Base-by-base conservation (phyloP, 495 filamentous ascomycete species). In the Penicillium bovifimosum region DNA sequence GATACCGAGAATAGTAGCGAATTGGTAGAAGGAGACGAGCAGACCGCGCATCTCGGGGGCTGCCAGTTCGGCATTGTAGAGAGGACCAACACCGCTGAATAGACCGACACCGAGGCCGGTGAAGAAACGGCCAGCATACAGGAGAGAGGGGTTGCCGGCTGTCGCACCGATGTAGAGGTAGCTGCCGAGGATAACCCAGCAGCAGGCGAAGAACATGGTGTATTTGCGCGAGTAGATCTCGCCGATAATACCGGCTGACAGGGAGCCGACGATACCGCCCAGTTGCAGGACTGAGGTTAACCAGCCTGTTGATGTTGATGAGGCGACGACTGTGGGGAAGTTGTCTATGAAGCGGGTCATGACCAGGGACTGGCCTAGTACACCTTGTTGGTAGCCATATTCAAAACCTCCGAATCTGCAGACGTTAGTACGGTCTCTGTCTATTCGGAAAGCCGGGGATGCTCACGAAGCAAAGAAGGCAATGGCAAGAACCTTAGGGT, bases 1-100 rank as follows among this genome's bases (percentile, higher is more conserved):
- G 41, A 81, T 84, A 27, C 78, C 85, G 82, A 88, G 88, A 31
- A 86, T 90, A 38, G 90, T 90, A 9, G 87, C 86, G 82, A 87
- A 90, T 65, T 91, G 87, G 64, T 90, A 87, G 24, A 86, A 74
- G 20, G 82, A 84, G 9, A 90, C 86, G 14, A 91, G 76, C 16
- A 86, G 76, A 18, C 87, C 87, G 35, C 87, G 82, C 58, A 87
- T 86, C 59, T 86, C 82, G 57, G 86, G 85, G 8, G 83, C 84
- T 0, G 87, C 82, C 42, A 91, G 81, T 64, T 91, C 87, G 42
- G 86, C 77, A 58, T 86, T 85, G 62, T 90, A 90, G 11, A 90
- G 76, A 1, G 86, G 87, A 9, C 72, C 65, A 39, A 86, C 52
- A 70, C 72, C 47, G 68, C 74, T 38, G 71, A 70, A 70, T 16